phyloP scores from a whole-genome alignment of 441 rosid species.

The Syzygium malaccense region DNA sequence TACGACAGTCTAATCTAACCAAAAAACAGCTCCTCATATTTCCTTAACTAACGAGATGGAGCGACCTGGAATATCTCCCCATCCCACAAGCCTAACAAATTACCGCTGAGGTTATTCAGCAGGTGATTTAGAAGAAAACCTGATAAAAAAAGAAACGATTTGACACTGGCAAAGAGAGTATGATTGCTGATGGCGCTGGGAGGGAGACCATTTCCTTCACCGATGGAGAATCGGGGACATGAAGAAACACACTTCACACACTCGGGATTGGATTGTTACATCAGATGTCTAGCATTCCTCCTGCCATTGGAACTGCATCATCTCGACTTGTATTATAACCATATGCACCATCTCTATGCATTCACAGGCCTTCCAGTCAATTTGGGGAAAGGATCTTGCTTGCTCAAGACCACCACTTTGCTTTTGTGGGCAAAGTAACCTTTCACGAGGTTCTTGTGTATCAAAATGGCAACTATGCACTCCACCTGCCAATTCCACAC shows the following conservation, averaged over 20 bases:
- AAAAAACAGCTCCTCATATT: background rate
- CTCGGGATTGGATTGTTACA: background rate
- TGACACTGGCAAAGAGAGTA: background rate
- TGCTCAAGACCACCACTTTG: conserved; percentile 90
- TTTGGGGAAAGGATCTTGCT: conserved; percentile 92
- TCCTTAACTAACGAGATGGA: background rate
- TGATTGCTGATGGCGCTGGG: background rate
- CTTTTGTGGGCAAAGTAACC: conserved; percentile 94
- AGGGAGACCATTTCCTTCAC: background rate
- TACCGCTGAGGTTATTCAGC: background rate
- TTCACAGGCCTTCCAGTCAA: conserved; percentile 68
- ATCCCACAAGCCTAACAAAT: background rate
- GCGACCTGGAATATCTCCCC: background rate
- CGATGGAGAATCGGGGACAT: background rate
- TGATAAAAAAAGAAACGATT: background rate
- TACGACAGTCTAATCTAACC: background rate
- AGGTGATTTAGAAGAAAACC: background rate
- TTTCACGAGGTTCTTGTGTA: conserved; percentile 81
- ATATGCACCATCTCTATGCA: conserved; percentile 22
- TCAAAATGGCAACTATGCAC: conserved; percentile 79
- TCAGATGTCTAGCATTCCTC: background rate
- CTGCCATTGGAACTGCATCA: background rate
- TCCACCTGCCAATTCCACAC: conserved; percentile 53
- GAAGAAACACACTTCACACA: background rate
- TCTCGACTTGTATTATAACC: background rate